Conservation (phyloP, 257 asterid genomes). For the Nicotiana tabacum region DNA sequence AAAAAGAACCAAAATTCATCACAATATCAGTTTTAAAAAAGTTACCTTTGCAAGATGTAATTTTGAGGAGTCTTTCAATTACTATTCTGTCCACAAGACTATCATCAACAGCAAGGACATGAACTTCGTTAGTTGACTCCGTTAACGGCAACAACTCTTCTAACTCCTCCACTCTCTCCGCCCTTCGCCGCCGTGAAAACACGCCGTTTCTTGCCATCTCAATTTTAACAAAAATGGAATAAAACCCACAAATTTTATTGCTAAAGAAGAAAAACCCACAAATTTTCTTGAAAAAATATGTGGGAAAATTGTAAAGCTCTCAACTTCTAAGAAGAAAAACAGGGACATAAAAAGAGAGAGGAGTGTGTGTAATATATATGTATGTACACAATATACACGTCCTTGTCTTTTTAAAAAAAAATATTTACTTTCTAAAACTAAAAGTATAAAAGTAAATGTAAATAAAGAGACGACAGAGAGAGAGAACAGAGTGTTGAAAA, state of each 20-base stretch:
- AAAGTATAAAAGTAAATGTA: slow-evolving; percentile 7
- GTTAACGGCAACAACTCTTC: slow-evolving; percentile 20
- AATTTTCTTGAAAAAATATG: background rate
- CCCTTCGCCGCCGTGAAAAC: slow-evolving; percentile 47
- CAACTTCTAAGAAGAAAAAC: background rate
- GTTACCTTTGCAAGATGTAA: slow-evolving; percentile 61
- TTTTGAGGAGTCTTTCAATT: slow-evolving; percentile 57
- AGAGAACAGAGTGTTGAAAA: slow-evolving; percentile 33
- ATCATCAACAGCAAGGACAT: slow-evolving; percentile 71
- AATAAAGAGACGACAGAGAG: background rate
- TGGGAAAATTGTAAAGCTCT: background rate
- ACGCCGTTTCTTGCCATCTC: slow-evolving; percentile 49
- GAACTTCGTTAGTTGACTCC: slow-evolving; percentile 39
- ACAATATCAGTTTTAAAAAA: background rate
- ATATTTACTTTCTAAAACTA: slow-evolving; percentile 3
- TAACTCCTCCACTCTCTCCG: slow-evolving; percentile 29
- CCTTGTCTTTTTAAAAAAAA: slow-evolving; percentile 14
- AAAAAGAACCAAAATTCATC: background rate
- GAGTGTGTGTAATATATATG: background rate
- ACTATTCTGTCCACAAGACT: slow-evolving; percentile 60
- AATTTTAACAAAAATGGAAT: slow-evolving; percentile 17
- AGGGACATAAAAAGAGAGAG: background rate
- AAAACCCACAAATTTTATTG: background rate
- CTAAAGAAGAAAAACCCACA: background rate
- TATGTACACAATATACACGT: slow-evolving; percentile 3